A percentile compares a stretch with the other conserved stretches of the same genome.
Conservation (phyloP, 345 rosid species). For the Camelina sativa region DNA sequence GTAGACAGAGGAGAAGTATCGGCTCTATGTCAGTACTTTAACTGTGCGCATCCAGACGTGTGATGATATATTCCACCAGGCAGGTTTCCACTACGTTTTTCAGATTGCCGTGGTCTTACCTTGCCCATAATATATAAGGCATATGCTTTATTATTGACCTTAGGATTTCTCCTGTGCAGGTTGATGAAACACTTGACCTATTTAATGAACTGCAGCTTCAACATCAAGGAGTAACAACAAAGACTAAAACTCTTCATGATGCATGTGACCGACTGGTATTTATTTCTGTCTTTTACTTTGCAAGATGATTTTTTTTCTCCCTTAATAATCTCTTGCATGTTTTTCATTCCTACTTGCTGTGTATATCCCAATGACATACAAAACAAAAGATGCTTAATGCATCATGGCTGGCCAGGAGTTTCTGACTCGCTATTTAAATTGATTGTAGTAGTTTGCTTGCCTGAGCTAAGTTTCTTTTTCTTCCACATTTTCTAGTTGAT, state of each 20-base stretch:
- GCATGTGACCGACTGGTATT: constrained; percentile 93
- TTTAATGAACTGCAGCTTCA: constrained; percentile 85
- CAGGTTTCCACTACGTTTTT: constrained; percentile 41
- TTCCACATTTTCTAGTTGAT: constrained; percentile 54
- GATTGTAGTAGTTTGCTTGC: constrained; percentile 15
- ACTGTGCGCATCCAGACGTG: constrained; percentile 87
- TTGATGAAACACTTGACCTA: constrained; percentile 86
- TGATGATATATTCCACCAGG: constrained; percentile 87
- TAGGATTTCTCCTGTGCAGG: constrained; percentile 51
- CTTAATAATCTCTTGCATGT: no score
- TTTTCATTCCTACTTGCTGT: no score
- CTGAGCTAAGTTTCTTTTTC: constrained; percentile 29
- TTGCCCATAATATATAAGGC: not conserved
- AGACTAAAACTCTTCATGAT: constrained; percentile 98
- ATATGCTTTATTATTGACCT: constrained; percentile 13
- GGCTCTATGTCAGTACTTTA: constrained; percentile 79
- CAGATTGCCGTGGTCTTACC: not conserved
- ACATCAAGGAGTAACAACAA: constrained; percentile 93
- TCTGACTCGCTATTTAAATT: not conserved
- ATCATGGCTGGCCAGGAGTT: constrained; percentile 19
- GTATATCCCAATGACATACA: no score
- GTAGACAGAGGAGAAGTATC: constrained; percentile 96
- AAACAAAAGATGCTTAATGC: not conserved
- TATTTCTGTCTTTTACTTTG: constrained; percentile 21
- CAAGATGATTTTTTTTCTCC: not conserved